Base-by-base conservation (phyloP, 2,329 filamentous ascomycete genomes). In the Huntiella decipiens region DNA sequence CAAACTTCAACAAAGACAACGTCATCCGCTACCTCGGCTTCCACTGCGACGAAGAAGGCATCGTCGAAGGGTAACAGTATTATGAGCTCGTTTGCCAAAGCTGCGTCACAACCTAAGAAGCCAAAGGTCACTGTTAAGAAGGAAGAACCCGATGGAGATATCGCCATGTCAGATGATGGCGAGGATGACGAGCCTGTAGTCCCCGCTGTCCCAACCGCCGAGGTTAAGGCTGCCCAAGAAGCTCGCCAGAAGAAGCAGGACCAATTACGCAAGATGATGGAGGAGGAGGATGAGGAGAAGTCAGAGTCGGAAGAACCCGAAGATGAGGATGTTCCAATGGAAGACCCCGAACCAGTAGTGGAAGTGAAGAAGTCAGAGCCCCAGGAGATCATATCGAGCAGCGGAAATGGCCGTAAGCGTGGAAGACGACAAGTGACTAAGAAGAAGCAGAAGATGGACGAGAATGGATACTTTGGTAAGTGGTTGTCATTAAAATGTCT, bases 381-480 rank as follows among this genome's bases (percentile, higher is more conserved):
- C 16, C 58, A 67, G 22, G 68, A 71, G 49, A 63, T 72, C 4
- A 63, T 79, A 5, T 71, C 68, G 1, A 74, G 71, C 47, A 60
- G 57, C 4, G 56, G 56, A n/a, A 56, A 65, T 48, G 82, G 81
- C 0, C 73, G 85, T 35, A 71, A 82, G 49, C 74, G 86, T 52
- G 85, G 84, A 31, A 79, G 74, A 58, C 73, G 87, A 53, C 75
- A 79, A 54, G 74, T 95, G 5, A 84, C 82, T 74, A 86, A 83
- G 63, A 94, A 92, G 68, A 82, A 80, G 65, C 86, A 80, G 38
- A 72, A 81, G 46, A 79, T 86, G 59, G 87, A 95, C 53, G 84
- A 87, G 43, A 80, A 94, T 52, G 87, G 87, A 4, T 95, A 92
- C 59, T 71, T 95, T 50, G 82, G 83, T 87, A 67, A 60, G 76